Base-by-base conservation (phyloP, 306 rosid genomes). In the Canavalia ensiformis region DNA sequence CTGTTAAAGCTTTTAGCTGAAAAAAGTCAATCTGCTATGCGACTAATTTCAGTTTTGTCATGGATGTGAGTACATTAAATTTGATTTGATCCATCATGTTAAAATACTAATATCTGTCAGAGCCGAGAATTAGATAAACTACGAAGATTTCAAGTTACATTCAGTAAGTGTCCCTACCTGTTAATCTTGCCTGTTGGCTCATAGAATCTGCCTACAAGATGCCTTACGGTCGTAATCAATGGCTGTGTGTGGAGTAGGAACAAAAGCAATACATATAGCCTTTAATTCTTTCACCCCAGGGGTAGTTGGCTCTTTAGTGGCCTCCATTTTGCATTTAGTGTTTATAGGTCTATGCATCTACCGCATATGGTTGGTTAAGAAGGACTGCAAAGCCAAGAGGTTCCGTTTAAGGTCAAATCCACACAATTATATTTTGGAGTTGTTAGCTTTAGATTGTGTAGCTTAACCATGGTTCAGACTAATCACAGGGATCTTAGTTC, bases 221-320 rank as follows among this genome's bases (percentile, higher is more conserved):
- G 25, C 25, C 25, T 18, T 18, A 18, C 25, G 25, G 25, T 18
- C 25, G 25, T 18, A 18, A 18, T 18, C 0, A 18, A 18, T 18
- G 25, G 25, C 25, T 18, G 25, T 18, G 25, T 18, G 25, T 85
- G 99, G 99, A 69, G 89, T 75, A 37, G 90, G 99, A 98, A 72
- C 96, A 62, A 91, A 11, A 73, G 78, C 88, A 37, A 97, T 91
- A 66, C 86, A 86, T 84, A 90, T 93, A 88, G 94, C 94, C 69
- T 91, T 95, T 73, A 98, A 98, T 7, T 85, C 89, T 18, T 95
- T 87, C 83, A 93, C 99, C 57, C 98, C 99, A 0, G 93, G 99
- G 54, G 97, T 89, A 1, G 81, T 89, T 46, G 94, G 93, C 79
- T 86, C 97, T 69, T 35, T 92, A 35, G 99, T 95, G 55, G 67